Evolutionary conservation across 2,329 filamentous ascomycete species (phyloP), one percentile per base, ranked within the genome.

Genomic region (Ceratocystis harringtonii): DNA sequence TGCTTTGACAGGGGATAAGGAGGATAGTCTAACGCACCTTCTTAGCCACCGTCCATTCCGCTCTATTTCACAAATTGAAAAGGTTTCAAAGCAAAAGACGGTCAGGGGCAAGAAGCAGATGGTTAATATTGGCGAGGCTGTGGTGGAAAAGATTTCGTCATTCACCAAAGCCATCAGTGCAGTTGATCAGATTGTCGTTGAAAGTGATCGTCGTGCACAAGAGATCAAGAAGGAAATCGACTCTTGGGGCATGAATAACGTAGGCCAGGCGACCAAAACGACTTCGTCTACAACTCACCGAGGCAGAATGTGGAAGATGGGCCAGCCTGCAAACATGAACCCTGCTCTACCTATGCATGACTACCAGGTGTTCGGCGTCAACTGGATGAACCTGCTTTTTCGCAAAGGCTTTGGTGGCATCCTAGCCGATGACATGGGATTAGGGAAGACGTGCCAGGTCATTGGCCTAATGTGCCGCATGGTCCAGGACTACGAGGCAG

Each of bases 391-490:
- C 65, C 76, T 97, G 58, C 80, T 99, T 15, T 95, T 90, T 76
- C 81, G 86, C 63, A 85, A 89, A 66, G 81, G 85, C 32, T 82
- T 95, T 63, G 92, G 90, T 58, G 92, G 91, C 68, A 97, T 99
- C 66, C 79, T 99, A 19, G 94, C 94, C 1, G 94, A 99, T 73
- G 94, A 99, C 73, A 99, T 99, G 94, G 94, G 89, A 63, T 78
- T 92, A 50, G 94, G 94, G 58, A 99, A 99, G 79, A 99, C 94
- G 0, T 96, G 91, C 71, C 92, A 99, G 72, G 90, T 97, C 68
- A 96, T 99, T 70, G 86, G 90, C 0, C 90, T 99, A 71, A 80
- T 99, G 58, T 88, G 90, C 17, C 87, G 96, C 70, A 78, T 99
- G 30, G 84, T 89, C 17, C 84, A 91, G 71, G 83, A 83, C 36